Base-by-base conservation (phyloP, 257 asterid species). In the Solanum chiquidenum region DNA sequence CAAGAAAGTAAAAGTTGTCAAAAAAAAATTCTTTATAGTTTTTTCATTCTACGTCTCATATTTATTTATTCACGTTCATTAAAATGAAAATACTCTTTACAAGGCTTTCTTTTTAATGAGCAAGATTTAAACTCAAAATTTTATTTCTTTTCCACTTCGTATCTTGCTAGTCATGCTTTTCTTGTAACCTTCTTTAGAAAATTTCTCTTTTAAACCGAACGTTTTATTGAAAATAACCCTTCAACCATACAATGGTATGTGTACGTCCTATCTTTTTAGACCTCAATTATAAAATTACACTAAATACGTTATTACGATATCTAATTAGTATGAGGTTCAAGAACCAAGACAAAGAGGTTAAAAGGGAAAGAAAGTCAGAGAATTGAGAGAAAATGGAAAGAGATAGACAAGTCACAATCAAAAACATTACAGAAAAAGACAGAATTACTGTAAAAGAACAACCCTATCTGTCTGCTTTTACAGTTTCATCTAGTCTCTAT, bases 341-440 rank as follows among this genome's bases (percentile, higher is more conserved):
- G 86, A 92, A 80, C 76, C 82, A 33, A 86, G 37, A 71, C 75
- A 85, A 27, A 44, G 31, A 75, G 52, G 85, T 25, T 49, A 89
- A 38, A 58, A 72, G 33, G 69, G 38, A 76, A 85, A 79, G 90
- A 91, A 74, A 87, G 87, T 83, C 42, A 89, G 37, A 79, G 93
- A 91, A 93, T 44, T 71, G 27, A 83, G 90, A 52, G 16, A 9
- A 55, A 60, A 73, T 18, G 49, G 14, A 14, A 44, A 44, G 85
- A 31, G 20, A 29, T 35, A 58, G 94, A 90, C n/a, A 86, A 52
- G 94, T 93, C 95, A 73, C 33, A 85, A 76, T 94, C 96, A 74
- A 40, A 40, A 58, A 38, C 66, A 66, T 49, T 27, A 71, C 82
- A 87, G 89, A 49, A 29, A 76, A 21, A 37, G 88, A 89, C 88